Base-by-base conservation (phyloP, 2,329 filamentous ascomycete genomes). In the Shiraia bambusicola region DNA sequence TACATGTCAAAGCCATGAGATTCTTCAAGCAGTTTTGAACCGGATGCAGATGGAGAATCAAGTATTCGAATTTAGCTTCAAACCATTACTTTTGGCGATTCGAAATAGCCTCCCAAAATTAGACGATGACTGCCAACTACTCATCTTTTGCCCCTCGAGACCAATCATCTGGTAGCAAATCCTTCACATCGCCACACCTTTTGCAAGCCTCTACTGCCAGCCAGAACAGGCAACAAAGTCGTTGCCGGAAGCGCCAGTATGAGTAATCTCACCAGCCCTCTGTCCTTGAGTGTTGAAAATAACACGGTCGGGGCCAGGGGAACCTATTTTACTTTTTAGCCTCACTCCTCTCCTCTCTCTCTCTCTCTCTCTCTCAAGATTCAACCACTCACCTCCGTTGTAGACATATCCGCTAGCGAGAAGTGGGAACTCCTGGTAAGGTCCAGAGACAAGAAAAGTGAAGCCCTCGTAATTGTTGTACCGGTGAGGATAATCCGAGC, bases 241-340 rank as follows among this genome's bases (percentile, higher is more conserved):
- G 63, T 87, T 82, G 6, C 82, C 82, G 36, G 76, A 80, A 13
- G 84, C 84, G 19, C 84, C 84, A 15, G 81, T 85, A 59, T 88
- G 85, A 0, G 85, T 88, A 49, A 88, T 85, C 19, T 78, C 71
- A 27, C 82, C 84, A 11, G 82, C 84, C 31, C 79, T 74, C 42
- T 76, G 45, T 54, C 83, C 78, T 12, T 67, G 47, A 0, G 59
- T 72, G 59, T 81, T 83, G 69, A 87, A 81, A 24, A 86, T 67
- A 38, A 87, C 80, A 35, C 84, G 80, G 61, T 87, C 83, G 13
- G 84, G 70, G 27, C 84, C 84, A 1, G 84, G 84, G 1, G 76
- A 78, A 16, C 81, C 80, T 77, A 34, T 22, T n/a, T n/a, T n/a
- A n/a, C n/a, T n/a, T n/a, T n/a, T n/a, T n/a, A n/a, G n/a, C n/a